These are phyloP conservation scores for Circinella minor DNA, from an alignment of 371 early-diverging fungal genomes.

Conservation along the genomic window DNA sequence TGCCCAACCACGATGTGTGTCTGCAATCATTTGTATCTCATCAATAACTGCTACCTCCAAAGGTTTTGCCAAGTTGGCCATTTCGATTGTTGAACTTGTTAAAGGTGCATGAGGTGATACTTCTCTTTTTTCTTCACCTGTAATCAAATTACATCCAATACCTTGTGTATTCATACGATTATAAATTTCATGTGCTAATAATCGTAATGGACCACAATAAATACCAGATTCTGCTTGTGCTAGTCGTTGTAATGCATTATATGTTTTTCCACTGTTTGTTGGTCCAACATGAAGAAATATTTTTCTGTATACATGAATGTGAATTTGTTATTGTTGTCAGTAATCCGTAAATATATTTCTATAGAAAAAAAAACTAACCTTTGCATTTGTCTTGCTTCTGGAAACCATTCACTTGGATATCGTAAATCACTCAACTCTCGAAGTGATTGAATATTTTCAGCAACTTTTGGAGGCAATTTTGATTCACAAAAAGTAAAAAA, in stretches of 20 bases:
- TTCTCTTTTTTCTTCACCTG: constrained; percentile 90
- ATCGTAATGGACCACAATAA: constrained; percentile 92
- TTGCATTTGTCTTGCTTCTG: constrained; percentile 72
- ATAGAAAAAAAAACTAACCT: constrained; percentile 39
- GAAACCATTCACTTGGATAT: constrained; percentile 83
- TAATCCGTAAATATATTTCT: not conserved
- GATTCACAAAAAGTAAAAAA: constrained; percentile 47
- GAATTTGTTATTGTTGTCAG: not conserved
- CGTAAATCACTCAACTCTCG: constrained; percentile 75
- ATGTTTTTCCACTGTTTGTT: constrained; percentile 97
- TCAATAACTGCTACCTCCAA: constrained; percentile 94
- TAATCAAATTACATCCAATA: constrained; percentile 81
- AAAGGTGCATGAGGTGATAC: constrained; percentile 47
- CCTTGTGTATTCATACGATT: constrained; percentile 80
- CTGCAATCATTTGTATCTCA: constrained; percentile 96
- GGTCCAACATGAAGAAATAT: constrained; percentile 96
- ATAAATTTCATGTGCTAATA: constrained; percentile 94
- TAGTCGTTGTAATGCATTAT: constrained; percentile 82
- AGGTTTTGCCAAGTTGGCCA: constrained; percentile 68
- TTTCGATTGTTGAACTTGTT: constrained; percentile 89
- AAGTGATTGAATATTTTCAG: constrained; percentile 51
- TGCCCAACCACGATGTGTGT: constrained; percentile 91
- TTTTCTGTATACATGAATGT: constrained; percentile 43
- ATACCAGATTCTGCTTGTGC: constrained; percentile 70
- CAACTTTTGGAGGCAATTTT: constrained; percentile 32